Percentiles rank a stretch among this genome's conserved stretches.
Conservation (phyloP, 768 basidiomycete species). For the Tulasnella sp. region DNA sequence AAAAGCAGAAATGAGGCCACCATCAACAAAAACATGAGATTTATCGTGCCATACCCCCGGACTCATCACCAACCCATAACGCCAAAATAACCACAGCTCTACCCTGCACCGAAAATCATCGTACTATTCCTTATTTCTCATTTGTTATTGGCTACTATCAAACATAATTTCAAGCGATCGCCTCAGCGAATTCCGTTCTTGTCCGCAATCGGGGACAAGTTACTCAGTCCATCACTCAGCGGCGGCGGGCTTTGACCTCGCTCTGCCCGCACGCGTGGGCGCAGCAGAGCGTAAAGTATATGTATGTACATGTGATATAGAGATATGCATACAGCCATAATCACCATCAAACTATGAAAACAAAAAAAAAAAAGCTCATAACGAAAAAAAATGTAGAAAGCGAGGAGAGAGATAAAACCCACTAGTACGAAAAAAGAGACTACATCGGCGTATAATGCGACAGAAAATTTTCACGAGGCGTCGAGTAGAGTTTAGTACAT, state of each 20-base stretch:
- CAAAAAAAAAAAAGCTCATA: neutral
- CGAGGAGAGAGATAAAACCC: neutral
- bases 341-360: neutral
- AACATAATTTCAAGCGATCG: neutral
- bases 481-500: neutral
- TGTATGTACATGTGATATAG: conserved; percentile 8
- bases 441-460: neutral
- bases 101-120: conserved; percentile 3
- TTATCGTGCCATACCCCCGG: conserved; percentile 5
- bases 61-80: neutral
- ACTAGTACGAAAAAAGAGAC: neutral
- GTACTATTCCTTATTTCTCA: neutral
- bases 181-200: neutral
- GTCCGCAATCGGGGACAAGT: neutral
- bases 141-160: neutral
- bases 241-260: conserved; percentile 1
- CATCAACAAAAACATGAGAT: neutral
- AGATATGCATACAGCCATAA: conserved; percentile 10
- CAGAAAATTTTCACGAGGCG: neutral
- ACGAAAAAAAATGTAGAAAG: neutral
- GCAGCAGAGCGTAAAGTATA: neutral
- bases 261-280: neutral
- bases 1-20: neutral
- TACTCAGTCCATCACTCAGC: conserved; percentile 2
- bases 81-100: neutral